Evolutionary conservation across 176 grass and related monocot species (phyloP), one percentile per base, ranked within the genome.

Genomic region (Saccharum officinarum): DNA sequence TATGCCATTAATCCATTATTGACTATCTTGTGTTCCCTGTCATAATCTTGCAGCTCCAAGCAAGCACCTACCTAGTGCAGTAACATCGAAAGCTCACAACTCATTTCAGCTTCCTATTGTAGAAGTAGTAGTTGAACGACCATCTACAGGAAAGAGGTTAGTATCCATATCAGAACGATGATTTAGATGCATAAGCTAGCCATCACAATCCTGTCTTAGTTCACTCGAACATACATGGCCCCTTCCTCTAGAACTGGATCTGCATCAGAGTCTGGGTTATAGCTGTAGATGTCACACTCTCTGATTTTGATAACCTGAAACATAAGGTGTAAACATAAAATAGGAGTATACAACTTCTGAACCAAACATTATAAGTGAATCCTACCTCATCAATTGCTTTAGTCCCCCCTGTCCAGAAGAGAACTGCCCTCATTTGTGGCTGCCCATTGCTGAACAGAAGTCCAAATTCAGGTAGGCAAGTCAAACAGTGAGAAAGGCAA

Each of bases 81-180:
- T 84, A 92, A 75, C 96, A 98, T 20, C 91, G 80, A 69, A 98
- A 92, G 83, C 93, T 98, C 78, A 98, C 89, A 31, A 98, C 89
- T 18, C 93, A 87, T 71, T 95, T 95, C 34, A 98, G 80, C 80
- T 95, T 98, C 73, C 93, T 95, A 72, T 98, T 95, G 83, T 98
- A 98, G 86, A 98, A 95, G 28, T 1, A 28, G 85, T 92, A 87
- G 83, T 95, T 91, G 80, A 91, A 87, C 1, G 96, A 93, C 96
- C 96, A 98, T 92, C 96, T 98, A 57, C 67, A 85, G 82, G 28
- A 63, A 11, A 66, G 17, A 78, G 77, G 49, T 0, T 14, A 22
- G 11, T 80, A 74, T 87, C 67, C 79, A 71, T 31, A 28, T 28
- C 28, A 28, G 59, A 47, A 47, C 20, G 11, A 54, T 12, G 22